phyloP scores from a whole-genome alignment of 139 green algal genomes.

The Penium margaritaceum region DNA sequence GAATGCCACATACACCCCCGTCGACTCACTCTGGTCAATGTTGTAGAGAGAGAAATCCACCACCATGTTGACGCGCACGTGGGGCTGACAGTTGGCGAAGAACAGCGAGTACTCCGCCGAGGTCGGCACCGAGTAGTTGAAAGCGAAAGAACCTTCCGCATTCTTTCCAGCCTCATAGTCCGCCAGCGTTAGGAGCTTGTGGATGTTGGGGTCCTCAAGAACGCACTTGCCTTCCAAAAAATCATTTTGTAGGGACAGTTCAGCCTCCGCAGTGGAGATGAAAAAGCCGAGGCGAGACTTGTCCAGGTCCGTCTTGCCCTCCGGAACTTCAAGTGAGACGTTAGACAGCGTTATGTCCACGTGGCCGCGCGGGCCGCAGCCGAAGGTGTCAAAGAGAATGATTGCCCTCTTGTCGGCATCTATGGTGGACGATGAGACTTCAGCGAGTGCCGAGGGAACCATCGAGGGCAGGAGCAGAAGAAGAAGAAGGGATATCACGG shows the following conservation, averaged over 20 bases:
- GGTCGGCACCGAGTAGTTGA: conserved; percentile 3
- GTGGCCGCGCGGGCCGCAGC: conserved; percentile 24
- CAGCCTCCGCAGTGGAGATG: conserved; percentile 57
- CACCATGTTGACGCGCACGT: conserved; percentile 66
- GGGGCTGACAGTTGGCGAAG: conserved; percentile 79
- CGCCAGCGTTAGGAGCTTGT: conserved; percentile 53
- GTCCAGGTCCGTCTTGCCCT: not conserved
- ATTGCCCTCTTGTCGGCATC: conserved; percentile 10
- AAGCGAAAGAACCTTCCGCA: conserved; percentile 17
- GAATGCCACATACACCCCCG: too few relatives aligned
- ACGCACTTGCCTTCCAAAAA: conserved; percentile 53
- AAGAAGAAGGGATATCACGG: not conserved
- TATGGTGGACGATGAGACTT: not conserved
- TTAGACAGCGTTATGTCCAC: conserved; percentile 29
- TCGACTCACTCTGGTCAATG: too few relatives aligned
- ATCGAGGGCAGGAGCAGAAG: not conserved
- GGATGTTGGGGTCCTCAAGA: conserved; percentile 53
- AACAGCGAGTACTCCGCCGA: conserved; percentile 72
- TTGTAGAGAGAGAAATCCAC: conserved; percentile 73
- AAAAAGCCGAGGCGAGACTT: conserved; percentile 32
- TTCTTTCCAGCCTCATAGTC: not conserved
- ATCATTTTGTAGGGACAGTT: conserved; percentile 57
- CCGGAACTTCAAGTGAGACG: conserved; percentile 15
- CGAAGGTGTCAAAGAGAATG: conserved; percentile 44
- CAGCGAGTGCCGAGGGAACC: not conserved